Evolutionary conservation across 1,284 basidiomycete species (phyloP), one percentile per base, ranked within the genome.

Genomic region (Puccinia sorghi): DNA sequence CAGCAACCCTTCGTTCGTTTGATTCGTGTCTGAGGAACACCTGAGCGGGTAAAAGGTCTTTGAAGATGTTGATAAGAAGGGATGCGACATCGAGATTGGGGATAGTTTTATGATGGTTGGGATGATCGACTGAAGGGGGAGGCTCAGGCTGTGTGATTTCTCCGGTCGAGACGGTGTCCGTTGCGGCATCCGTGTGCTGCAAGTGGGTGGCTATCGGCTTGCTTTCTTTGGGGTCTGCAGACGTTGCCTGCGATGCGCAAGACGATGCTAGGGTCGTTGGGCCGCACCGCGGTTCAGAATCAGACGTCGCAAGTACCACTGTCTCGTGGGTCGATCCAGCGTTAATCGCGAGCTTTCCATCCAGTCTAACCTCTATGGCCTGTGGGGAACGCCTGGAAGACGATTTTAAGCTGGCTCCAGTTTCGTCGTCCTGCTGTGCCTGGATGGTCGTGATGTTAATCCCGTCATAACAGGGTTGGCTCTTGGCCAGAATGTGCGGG

Each of bases 1-100:
- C 64, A 46, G 64, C 64, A 8, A 67, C 22, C 22, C 64, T 46
- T 22, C 64, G 20, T 67, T 67, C 64, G 64, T 67, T 67, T 5
- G 48, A 67, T 22, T 67, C 64, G 46, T 67, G 43, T 17, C 64
- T 48, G n/a, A n/a, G 5, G 15, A 25, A 20, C 2, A 50, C 27
- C 4, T 48, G 12, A n/a, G 9, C 4, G n/a, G 64, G 64, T 20
- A 67, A 48, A 20, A 6, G 12, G 17, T 48, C 17, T 15, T 48
- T 32, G n/a, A 67, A 67, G n/a, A 32, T 11, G 9, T 48, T 25
- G 43, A 67, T 67, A 11, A 67, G 43, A 48, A 27, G 4, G 2
- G 43, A 48, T 67, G 64, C 64, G 12, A 67, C 48, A 25, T 67
- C 64, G 4, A 27, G 27, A 32, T 67, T 22, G 13, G 64, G 64